Percentiles rank a stretch among this genome's conserved stretches.
Conservation (phyloP, 352 stramenopile genomes). For the Phytophthora multivora region DNA sequence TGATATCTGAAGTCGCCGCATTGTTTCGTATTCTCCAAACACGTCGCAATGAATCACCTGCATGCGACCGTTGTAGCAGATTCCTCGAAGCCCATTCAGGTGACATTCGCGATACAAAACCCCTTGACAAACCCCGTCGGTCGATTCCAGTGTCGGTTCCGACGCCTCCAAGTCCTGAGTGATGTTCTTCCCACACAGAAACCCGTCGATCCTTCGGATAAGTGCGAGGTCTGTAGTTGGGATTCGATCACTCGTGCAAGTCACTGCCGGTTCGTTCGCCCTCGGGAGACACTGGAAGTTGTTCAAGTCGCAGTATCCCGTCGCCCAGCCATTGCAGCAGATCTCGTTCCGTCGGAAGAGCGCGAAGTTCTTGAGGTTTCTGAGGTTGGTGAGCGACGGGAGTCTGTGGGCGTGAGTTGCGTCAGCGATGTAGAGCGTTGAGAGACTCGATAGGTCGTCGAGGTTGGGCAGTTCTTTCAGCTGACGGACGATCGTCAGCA, state of each 20-base stretch:
- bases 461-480: constrained; percentile 38
- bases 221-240: constrained; percentile 18
- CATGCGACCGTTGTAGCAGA: constrained; percentile 55
- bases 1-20: constrained; percentile 41
- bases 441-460: constrained; percentile 29
- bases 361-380: constrained; percentile 34
- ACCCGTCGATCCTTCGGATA: constrained; percentile 15
- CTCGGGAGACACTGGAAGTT: constrained; percentile 38
- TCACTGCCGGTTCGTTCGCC: constrained; percentile 22
- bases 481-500: constrained; percentile 23
- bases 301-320: constrained; percentile 27
- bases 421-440: constrained; percentile 34
- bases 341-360: constrained; percentile 41
- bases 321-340: constrained; percentile 47
- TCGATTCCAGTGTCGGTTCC: constrained; percentile 29
- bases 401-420: constrained; percentile 26
- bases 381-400: constrained; percentile 20
- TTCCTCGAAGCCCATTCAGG: constrained; percentile 20
- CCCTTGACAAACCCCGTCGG: constrained; percentile 33
- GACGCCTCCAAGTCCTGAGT: constrained; percentile 32
- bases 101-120: constrained; percentile 40
- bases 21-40: constrained; percentile 35
- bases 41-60: constrained; percentile 51
- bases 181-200: constrained; percentile 35
- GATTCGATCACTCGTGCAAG: constrained; percentile 33